Base-by-base conservation (phyloP, 495 filamentous ascomycete genomes). In the Annulohypoxylon stygium region DNA sequence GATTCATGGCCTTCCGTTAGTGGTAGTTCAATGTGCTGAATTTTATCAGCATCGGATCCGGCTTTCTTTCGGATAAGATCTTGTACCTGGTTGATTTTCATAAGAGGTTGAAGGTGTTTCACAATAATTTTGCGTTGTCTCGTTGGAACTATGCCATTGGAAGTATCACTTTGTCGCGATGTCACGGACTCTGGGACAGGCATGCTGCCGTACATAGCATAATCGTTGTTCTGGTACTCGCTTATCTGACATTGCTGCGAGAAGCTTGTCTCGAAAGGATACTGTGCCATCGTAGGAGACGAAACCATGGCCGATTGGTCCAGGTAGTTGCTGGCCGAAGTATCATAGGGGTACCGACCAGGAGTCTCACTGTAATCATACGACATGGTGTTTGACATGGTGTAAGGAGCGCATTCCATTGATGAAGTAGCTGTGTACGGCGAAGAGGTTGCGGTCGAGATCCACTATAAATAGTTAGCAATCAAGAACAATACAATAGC, bases 81-180 rank as follows among this genome's bases (percentile, higher is more conserved):
- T 72, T 71, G 74, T 57, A 78, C 67, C 47, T 78, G 76, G 55
- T 71, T 67, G 61, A 73, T 55, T 37, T 41, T 76, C n/a, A 45
- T 37, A 71, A 65, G 75, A 25, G 76, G 76, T 18, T 78, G 76
- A 43, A 78, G 71, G 41, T 78, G 76, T 57, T 75, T 76, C 34
- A 78, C 68, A n/a, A 76, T 76, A 25, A 78, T 75, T 26, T 76
- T 78, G 39, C 76, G 76, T 33, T 71, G 72, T 47, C 51, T 78
- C 4, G 71, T 73, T 1, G 68, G 50, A 25, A 76, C 55, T 55
- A 75, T 60, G n/a, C 58, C 58, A 26, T 36, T 61, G 47, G 65
- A 62, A 47, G 70, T 16, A 25, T 57, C 51, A 50, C 45, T 54
- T 25, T 16, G 20, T 12, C 39, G 55, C 16, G 36, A 23, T 60